Evolutionary conservation across 1,284 basidiomycete species (phyloP).

Genomic region (Cryptococcus jaspeensis): DNA sequence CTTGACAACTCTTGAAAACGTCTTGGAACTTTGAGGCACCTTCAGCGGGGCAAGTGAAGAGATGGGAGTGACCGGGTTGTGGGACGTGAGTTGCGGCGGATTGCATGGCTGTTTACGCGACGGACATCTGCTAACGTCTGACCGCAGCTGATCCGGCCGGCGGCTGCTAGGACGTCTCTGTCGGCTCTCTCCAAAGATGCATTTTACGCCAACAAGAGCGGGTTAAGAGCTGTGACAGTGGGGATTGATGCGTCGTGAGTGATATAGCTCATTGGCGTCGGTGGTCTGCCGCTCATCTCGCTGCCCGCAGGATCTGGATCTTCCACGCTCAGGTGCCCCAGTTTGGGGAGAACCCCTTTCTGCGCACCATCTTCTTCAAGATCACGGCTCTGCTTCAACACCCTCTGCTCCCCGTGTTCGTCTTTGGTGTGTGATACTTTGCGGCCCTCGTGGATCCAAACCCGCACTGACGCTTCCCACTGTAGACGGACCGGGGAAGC

Average conservation of each 20-base stretch:
- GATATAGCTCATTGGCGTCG: not conserved
- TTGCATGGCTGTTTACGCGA: conserved; percentile 3
- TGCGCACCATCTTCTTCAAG: conserved; percentile 57
- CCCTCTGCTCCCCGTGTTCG: conserved; percentile 84
- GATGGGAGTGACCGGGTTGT: conserved; percentile 53
- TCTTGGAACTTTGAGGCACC: not conserved
- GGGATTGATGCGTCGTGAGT: conserved; percentile 53
- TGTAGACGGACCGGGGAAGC: conserved; percentile 73
- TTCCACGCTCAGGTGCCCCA: conserved; percentile 52
- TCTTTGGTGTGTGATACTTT: conserved; percentile 62
- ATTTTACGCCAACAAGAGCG: conserved; percentile 40
- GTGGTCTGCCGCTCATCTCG: conserved; percentile 1
- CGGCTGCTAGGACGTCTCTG: conserved; percentile 37
- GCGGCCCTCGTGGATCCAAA: not conserved
- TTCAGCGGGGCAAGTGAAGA: not conserved
- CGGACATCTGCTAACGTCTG: not conserved
- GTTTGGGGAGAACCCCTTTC: conserved; percentile 54
- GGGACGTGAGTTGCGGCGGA: conserved; percentile 49
- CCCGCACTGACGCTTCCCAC: too few species aligned
- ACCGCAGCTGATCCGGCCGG: conserved; percentile 45
- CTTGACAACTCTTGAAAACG: not conserved
- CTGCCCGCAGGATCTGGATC: conserved; percentile 51
- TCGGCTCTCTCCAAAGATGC: conserved; percentile 40
- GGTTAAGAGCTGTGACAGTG: conserved; percentile 46
- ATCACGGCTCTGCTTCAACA: conserved; percentile 67